phyloP scores from a whole-genome alignment of 1,284 basidiomycete genomes.

The Austroboletus niveus region DNA sequence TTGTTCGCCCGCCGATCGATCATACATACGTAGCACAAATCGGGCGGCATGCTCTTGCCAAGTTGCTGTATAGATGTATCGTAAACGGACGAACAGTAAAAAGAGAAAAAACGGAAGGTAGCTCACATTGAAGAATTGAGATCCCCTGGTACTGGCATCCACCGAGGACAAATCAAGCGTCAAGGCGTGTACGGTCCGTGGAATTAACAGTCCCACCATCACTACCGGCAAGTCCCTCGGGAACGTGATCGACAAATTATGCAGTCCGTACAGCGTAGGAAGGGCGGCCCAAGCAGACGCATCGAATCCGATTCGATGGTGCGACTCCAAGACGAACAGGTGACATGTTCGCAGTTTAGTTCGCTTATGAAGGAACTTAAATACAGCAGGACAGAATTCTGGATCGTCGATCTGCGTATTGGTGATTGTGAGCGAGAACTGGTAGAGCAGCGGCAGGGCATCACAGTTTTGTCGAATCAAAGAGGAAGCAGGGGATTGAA shows the following conservation, averaged over 20 bases:
- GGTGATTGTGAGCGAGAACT: conserved; percentile 63
- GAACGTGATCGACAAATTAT: conserved; percentile 55
- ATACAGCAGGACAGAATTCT: conserved; percentile 64
- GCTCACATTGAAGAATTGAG: no score
- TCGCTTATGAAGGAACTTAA: conserved; percentile 60
- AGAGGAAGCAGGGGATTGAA: conserved; percentile 48
- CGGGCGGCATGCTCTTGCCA: conserved; percentile 52
- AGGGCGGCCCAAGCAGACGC: conserved; percentile 69
- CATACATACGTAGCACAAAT: conserved; percentile 54
- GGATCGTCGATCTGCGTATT: conserved; percentile 47
- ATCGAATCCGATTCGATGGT: conserved; percentile 58
- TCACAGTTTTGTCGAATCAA: conserved; percentile 45
- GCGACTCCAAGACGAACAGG: conserved; percentile 49
- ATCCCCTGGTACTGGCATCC: conserved; percentile 21
- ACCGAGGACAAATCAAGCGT: conserved; percentile 44
- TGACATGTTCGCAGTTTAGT: conserved; percentile 49
- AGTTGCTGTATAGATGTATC: conserved; percentile 46
- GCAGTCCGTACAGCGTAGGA: conserved; percentile 52
- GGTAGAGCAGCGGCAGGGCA: conserved; percentile 56
- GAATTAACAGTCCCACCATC: conserved; percentile 66
- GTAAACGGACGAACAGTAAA: no score
- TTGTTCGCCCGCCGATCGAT: conserved; percentile 49
- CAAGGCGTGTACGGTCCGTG: conserved; percentile 53
- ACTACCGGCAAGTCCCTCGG: conserved; percentile 61
- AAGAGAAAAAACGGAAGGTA: no score